phyloP scores from a whole-genome alignment of 192 early-diverging fungal species.

The Entophlyctis luteolus region DNA sequence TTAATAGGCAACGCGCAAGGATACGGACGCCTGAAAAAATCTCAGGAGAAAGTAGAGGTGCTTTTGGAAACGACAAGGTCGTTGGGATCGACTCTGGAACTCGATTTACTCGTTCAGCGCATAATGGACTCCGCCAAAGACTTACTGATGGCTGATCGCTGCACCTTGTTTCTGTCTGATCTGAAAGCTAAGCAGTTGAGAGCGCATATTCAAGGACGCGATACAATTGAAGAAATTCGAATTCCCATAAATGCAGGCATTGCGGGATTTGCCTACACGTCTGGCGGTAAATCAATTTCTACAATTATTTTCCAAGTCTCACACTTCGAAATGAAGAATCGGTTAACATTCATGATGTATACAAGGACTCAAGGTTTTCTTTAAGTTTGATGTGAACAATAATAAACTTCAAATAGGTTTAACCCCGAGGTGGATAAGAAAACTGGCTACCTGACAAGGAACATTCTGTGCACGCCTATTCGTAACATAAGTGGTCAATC shows the following conservation, averaged over 20 bases:
- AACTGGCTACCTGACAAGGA: slow-evolving; percentile 44
- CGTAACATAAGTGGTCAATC: slow-evolving; percentile 43
- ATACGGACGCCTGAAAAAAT: slow-evolving; percentile 43
- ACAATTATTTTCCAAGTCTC: background rate
- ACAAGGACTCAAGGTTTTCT: slow-evolving; percentile 39
- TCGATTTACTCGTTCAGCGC: slow-evolving; percentile 38
- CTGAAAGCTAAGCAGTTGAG: slow-evolving; percentile 34
- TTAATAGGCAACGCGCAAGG: slow-evolving; percentile 41
- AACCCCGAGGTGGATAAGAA: slow-evolving; percentile 50
- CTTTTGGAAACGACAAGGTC: slow-evolving; percentile 48
- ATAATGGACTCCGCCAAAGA: slow-evolving; percentile 54
- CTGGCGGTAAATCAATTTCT: slow-evolving; percentile 26
- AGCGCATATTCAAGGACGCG: slow-evolving; percentile 41
- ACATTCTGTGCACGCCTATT: slow-evolving; percentile 50
- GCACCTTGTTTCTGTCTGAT: slow-evolving; percentile 45
- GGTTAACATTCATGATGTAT: slow-evolving; percentile 46
- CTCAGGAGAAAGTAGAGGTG: slow-evolving; percentile 52
- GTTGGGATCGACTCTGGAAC: slow-evolving; percentile 41
- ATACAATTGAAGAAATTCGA: slow-evolving; percentile 41
- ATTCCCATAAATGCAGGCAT: slow-evolving; percentile 38
- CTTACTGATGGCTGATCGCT: slow-evolving; percentile 42
- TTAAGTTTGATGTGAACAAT: background rate
- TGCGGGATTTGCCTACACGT: slow-evolving; percentile 45
- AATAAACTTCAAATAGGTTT: slow-evolving; percentile 25
- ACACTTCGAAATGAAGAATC: slow-evolving; percentile 24